phyloP scores from a whole-genome alignment of 2,329 filamentous ascomycete genomes.

The Claviceps sp. region DNA sequence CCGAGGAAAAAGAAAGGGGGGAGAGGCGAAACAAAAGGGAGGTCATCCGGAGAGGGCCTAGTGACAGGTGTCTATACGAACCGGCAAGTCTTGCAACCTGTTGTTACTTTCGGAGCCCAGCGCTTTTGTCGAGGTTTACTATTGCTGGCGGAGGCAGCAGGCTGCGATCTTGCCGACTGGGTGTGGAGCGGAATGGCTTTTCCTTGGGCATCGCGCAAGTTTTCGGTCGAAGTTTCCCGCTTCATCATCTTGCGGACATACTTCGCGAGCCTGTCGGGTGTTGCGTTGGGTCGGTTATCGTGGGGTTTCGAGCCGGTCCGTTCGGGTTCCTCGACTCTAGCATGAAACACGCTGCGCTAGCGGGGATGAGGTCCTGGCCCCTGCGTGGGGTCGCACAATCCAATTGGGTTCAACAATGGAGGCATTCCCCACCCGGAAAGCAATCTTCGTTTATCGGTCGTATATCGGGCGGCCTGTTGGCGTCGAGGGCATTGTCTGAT shows the following conservation, averaged over 20 bases:
- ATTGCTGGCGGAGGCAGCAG: not conserved
- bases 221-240: not conserved
- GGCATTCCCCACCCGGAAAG: not conserved
- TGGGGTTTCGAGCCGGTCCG: not conserved
- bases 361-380: not conserved
- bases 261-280: not conserved
- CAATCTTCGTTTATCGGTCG: not conserved
- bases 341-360: not conserved
- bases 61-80: conserved; percentile 1
- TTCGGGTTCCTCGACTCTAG: not conserved
- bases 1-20: not conserved
- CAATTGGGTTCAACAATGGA: not conserved
- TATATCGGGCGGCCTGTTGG: not conserved
- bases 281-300: not conserved
- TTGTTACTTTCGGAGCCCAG: conserved; percentile 3
- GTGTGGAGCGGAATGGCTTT: not conserved
- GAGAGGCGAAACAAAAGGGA: too few relatives aligned
- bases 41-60: not conserved
- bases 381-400: not conserved
- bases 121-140: conserved; percentile 2
- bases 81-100: conserved; percentile 6
- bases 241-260: not conserved
- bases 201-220: not conserved
- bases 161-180: not conserved
- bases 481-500: not conserved